Percentiles rank a stretch among this genome's conserved stretches.
phyloP scores from a whole-genome alignment of 2,329 filamentous ascomycete genomes.

The Biscogniauxia mediterranea region DNA sequence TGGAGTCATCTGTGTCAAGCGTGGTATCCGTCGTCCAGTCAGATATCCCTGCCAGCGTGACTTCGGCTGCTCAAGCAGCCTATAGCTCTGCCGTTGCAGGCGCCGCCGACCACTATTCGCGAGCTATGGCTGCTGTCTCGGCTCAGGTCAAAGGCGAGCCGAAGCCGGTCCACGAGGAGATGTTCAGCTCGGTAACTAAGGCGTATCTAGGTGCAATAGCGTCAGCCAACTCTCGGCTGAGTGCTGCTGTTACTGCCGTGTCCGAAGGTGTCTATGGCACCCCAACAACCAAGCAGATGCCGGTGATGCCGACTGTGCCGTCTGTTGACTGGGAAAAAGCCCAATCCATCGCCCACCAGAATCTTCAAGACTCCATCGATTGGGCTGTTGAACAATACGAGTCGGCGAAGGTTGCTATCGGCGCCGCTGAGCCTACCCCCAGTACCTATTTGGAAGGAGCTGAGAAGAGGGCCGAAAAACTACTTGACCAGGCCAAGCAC shows the following conservation, averaged over 20 bases:
- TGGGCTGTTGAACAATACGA: slow-evolving; percentile 71
- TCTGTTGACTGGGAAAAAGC: slow-evolving; percentile 48
- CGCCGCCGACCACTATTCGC: slow-evolving; percentile 67
- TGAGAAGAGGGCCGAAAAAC: slow-evolving; percentile 50
- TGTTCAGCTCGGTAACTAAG: slow-evolving; percentile 65
- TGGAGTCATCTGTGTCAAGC: slow-evolving; percentile 38
- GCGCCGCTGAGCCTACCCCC: slow-evolving; percentile 59
- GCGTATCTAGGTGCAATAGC: slow-evolving; percentile 66
- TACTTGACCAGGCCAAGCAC: slow-evolving; percentile 59
- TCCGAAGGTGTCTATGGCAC: slow-evolving; percentile 50
- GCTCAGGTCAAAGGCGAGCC: slow-evolving; percentile 66
- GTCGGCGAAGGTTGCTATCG: slow-evolving; percentile 63
- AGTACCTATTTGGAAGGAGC: slow-evolving; percentile 42
- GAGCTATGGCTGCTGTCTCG: slow-evolving; percentile 66
- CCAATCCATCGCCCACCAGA: slow-evolving; percentile 66
- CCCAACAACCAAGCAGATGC: slow-evolving; percentile 41
- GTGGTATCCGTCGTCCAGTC: slow-evolving; percentile 35
- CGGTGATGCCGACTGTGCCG: slow-evolving; percentile 35
- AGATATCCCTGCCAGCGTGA: slow-evolving; percentile 38
- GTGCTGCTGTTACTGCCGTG: slow-evolving; percentile 53
- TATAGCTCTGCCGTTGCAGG: slow-evolving; percentile 65
- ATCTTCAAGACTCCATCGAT: slow-evolving; percentile 67
- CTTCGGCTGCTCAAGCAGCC: slow-evolving; percentile 49
- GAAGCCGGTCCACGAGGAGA: slow-evolving; percentile 66
- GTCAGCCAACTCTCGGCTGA: slow-evolving; percentile 58